Evolutionary conservation across 2,329 filamentous ascomycete species (phyloP), one percentile per base, ranked within the genome.

Genomic region (Penicillium decumbens): DNA sequence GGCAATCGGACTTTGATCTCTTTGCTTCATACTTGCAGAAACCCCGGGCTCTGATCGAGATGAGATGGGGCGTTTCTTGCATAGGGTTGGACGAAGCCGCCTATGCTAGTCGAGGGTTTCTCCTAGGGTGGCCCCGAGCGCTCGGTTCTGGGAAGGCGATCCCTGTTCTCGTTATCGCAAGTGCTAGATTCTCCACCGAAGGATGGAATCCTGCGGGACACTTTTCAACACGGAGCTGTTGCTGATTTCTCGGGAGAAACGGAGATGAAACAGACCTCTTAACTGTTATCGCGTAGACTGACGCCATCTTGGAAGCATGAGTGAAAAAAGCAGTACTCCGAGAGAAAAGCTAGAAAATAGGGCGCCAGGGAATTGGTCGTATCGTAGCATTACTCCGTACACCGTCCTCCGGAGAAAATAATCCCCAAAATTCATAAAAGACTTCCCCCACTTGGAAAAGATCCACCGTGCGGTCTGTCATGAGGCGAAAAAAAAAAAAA

Each of bases 401-500:
- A 18, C 15, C 15, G 15, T 18, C 15, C 15, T 18, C 15, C 15
- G 15, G 8, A 3, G 9, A 28, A 6, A 20, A 37, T 37, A 3
- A 23, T 23, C 4, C 20, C 23, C 33, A 8, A 37, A 37, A 37
- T 33, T 6, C 33, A 37, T 20, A 8, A 35, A 10, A 35, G 10
- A 23, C 4, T 10, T 12, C 24, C 35, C 23, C 38, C 35, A 41
- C 25, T 23, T 12, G 18, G 9, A 4, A 33, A 1, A 18, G 44
- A 47, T 38, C 44, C 44, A 47, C 44, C 37, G 27, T 10, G 37
- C 23, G 32, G 20, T 40, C 38, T 44, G 41, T 47, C 33, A 43
- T 47, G 40, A 42, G 45, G 45, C 49, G 40, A 47, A 44, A 55
- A 52, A 47, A 30, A 40, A 54, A 50, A 50, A 23, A 4, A 23